Percentiles rank a stretch among this genome's conserved stretches.
These are phyloP conservation scores for Phytophthora pseudosyringae DNA, from an alignment of 352 stramenopile genomes.

Conservation along the genomic window DNA sequence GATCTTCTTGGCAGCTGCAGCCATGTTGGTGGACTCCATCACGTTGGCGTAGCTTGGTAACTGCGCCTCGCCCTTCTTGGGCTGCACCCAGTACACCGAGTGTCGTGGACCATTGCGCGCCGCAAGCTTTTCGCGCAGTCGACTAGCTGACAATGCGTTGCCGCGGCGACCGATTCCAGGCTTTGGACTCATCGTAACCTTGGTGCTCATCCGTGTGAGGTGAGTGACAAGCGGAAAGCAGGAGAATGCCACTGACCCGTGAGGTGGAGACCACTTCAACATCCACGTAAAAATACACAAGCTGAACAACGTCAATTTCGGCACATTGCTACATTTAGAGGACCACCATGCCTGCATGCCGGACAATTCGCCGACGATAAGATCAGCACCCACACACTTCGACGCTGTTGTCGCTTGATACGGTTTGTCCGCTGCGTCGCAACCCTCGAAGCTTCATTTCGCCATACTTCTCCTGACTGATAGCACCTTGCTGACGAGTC, in stretches of 20 bases:
- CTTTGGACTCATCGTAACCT: constrained; percentile 8
- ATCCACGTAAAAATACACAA: constrained; percentile 31
- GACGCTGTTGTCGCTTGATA: constrained; percentile 15
- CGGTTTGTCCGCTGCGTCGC: constrained; percentile 3
- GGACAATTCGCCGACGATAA: constrained; percentile 16
- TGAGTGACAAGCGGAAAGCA: background rate
- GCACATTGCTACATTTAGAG: constrained; percentile 35
- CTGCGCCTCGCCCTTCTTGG: constrained; percentile 39
- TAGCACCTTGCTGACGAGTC: constrained; percentile 5
- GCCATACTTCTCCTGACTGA: constrained; percentile 4
- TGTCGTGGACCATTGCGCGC: constrained; percentile 68
- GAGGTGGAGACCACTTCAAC: constrained; percentile 17
- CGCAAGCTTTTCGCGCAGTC: constrained; percentile 57
- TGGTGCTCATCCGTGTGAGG: constrained; percentile 20
- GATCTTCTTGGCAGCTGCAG: constrained; percentile 40
- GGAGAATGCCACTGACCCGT: constrained; percentile 13
- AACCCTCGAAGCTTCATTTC: constrained; percentile 11
- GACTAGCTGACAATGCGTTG: constrained; percentile 47
- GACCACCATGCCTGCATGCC: constrained; percentile 8
- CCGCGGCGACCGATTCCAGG: constrained; percentile 19
- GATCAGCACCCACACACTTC: constrained; percentile 11
- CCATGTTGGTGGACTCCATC: constrained; percentile 51
- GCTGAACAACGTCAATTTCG: constrained; percentile 18
- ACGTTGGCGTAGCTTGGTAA: constrained; percentile 43
- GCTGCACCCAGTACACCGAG: constrained; percentile 86